Base-by-base conservation (phyloP, 2,329 filamentous ascomycete genomes). In the Phialocephala subalpina region DNA sequence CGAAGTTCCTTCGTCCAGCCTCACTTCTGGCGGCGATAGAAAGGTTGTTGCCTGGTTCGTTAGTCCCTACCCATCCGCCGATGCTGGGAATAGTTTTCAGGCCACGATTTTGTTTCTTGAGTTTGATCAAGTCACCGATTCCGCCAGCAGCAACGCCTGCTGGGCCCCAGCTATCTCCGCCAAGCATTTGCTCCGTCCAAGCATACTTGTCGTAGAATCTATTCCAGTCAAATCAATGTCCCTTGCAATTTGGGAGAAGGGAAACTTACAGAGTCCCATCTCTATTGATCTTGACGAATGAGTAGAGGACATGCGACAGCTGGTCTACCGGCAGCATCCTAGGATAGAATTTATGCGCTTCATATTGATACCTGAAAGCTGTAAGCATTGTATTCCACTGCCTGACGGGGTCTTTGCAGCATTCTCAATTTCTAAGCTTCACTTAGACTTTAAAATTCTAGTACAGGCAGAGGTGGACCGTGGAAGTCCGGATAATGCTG, bases 21-120 rank as follows among this genome's bases (percentile, higher is more conserved):
- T 84, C 82, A 0, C 88, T 90, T 64, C 86, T 87, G 68, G 90
- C 87, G 0, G 90, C 89, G 1, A 82, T 81, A 0, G 91, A 83
- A 76, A 97, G 94, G 77, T 93, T 92, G 71, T 84, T 81, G 14
- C 29, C 29, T 9, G 2, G 3, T 6, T 38, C 55, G 18, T 38
- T 18, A 1, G 91, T 93, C 78, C 93, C 96, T 0, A 91, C 94
- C 91, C 92, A 97, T 33, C 94, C 93, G 57, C 94, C 94, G 69
- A 97, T 93, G 57, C 88, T 92, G 3, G 97, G 84, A 22, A 97
- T 82, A 1, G 91, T 84, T 76, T 97, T 97, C 61, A 97, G 78
- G 56, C 92, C 86, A 18, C 93, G 89, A 77, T 97, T 90, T 64
- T 83, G 78, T 77, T 94, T 89, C 80, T 97, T 97, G 49, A 93